Percentiles rank a stretch among this genome's conserved stretches.
These are phyloP conservation scores for Plenodomus biglobosus DNA, from an alignment of 2,329 filamentous ascomycete species.

Conservation along the genomic window DNA sequence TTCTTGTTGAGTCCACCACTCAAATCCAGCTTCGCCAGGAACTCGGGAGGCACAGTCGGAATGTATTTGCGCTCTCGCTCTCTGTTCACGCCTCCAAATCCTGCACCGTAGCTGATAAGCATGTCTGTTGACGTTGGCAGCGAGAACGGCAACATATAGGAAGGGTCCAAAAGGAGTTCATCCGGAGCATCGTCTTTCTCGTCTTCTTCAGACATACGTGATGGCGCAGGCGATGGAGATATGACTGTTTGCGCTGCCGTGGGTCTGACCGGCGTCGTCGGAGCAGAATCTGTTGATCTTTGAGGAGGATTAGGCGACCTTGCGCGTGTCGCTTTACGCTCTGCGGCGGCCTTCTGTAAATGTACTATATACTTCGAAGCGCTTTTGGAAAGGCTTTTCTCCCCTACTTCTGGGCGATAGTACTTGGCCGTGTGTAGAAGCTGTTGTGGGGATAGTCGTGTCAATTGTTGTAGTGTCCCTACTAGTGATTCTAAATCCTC, in stretches of 20 bases:
- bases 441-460: conserved; percentile 80
- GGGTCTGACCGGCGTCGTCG: conserved; percentile 37
- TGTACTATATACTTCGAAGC: conserved; percentile 83
- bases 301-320: conserved; percentile 39
- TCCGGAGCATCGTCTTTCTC: conserved; percentile 71
- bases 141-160: conserved; percentile 91
- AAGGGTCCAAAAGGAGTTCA: conserved; percentile 80
- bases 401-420: conserved; percentile 91
- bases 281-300: conserved; percentile 36
- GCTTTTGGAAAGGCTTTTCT: conserved; percentile 85
- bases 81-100: conserved; percentile 87
- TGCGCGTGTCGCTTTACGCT: conserved; percentile 44
- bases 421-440: conserved; percentile 89
- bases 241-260: conserved; percentile 21
- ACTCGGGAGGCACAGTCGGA: conserved; percentile 90
- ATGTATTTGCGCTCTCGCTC: conserved; percentile 95
- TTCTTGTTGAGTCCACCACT: conserved; percentile 44
- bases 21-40: conserved; percentile 81
- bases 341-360: conserved; percentile 72
- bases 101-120: conserved; percentile 91
- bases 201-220: conserved; percentile 49
- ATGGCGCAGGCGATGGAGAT: conserved; percentile 38
- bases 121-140: conserved; percentile 96
- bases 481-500: conserved; percentile 89
- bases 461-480: conserved; percentile 85